These are phyloP conservation scores for Somion occarium DNA, from an alignment of 1,284 basidiomycete species.

Conservation along the genomic window DNA sequence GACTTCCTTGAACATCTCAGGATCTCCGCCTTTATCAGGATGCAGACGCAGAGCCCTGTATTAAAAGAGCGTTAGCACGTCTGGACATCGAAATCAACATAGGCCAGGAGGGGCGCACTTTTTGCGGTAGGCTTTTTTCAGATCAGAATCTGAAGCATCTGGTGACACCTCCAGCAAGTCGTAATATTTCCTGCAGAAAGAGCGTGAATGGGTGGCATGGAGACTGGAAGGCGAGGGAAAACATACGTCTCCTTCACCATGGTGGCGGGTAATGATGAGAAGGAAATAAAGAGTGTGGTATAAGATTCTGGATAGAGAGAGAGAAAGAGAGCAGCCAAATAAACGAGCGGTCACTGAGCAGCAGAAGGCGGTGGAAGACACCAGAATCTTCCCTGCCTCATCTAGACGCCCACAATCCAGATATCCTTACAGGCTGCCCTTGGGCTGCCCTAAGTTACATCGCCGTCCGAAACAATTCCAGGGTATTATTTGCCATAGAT, in stretches of 20 bases:
- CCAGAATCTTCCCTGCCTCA: slow-evolving; percentile 31
- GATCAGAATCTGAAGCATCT: slow-evolving; percentile 72
- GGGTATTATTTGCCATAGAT: slow-evolving; percentile 5
- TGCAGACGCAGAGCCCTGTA: slow-evolving; percentile 82
- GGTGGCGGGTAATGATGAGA: slow-evolving; percentile 18
- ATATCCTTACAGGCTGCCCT: no score
- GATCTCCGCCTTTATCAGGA: slow-evolving; percentile 97
- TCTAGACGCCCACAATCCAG: slow-evolving; percentile 1
- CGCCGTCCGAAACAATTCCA: not conserved
- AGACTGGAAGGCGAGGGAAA: not conserved
- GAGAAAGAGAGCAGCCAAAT: slow-evolving; percentile 15
- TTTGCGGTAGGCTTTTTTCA: slow-evolving; percentile 95
- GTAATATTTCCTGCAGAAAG: slow-evolving; percentile 74
- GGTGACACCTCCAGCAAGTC: slow-evolving; percentile 82
- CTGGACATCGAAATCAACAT: slow-evolving; percentile 7
- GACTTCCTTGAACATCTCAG: slow-evolving; percentile 96
- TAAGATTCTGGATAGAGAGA: slow-evolving; percentile 10
- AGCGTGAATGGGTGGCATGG: slow-evolving; percentile 10
- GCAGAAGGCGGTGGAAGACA: slow-evolving; percentile 30
- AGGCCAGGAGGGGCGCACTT: slow-evolving; percentile 71
- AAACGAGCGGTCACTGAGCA: slow-evolving; percentile 2
- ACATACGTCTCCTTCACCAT: slow-evolving; percentile 73
- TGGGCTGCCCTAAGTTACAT: no score
- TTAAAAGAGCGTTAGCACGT: slow-evolving; percentile 6
- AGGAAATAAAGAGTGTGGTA: slow-evolving; percentile 17